Evolutionary conservation across 2,329 filamentous ascomycete species (phyloP).

Genomic region (Talaromyces sp.): DNA sequence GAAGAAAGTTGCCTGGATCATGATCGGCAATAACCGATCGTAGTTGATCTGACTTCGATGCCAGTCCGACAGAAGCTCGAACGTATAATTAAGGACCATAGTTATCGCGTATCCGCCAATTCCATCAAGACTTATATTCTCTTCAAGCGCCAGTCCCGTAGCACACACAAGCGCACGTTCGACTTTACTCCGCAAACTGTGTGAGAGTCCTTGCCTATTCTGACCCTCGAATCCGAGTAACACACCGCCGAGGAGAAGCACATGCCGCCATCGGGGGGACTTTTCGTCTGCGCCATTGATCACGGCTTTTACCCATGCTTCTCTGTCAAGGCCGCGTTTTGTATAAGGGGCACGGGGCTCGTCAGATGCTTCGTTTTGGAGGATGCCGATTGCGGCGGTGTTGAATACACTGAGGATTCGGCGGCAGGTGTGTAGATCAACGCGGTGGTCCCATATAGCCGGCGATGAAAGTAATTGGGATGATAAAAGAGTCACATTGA

Average conservation of each 20-base stretch:
- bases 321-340: conserved; percentile 52
- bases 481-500: conserved; percentile 61
- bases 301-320: conserved; percentile 60
- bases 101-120: conserved; percentile 57
- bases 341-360: conserved; percentile 36
- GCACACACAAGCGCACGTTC: conserved; percentile 73
- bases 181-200: conserved; percentile 63
- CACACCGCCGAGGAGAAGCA: conserved; percentile 75
- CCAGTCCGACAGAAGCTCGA: conserved; percentile 65
- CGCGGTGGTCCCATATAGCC: conserved; percentile 57
- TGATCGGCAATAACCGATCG: conserved; percentile 67
- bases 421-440: conserved; percentile 56
- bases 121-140: conserved; percentile 53
- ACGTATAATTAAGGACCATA: conserved; percentile 73
- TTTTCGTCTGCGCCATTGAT: conserved; percentile 61
- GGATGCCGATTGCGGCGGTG: conserved; percentile 55
- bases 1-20: conserved; percentile 67
- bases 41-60: conserved; percentile 63
- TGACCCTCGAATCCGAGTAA: conserved; percentile 71
- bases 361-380: conserved; percentile 48
- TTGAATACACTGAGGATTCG: conserved; percentile 63
- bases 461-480: conserved; percentile 60
- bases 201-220: conserved; percentile 63
- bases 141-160: conserved; percentile 69
- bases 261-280: conserved; percentile 74